Base-by-base conservation (phyloP, 2,329 filamentous ascomycete genomes). In the Lachnellula hyalina region DNA sequence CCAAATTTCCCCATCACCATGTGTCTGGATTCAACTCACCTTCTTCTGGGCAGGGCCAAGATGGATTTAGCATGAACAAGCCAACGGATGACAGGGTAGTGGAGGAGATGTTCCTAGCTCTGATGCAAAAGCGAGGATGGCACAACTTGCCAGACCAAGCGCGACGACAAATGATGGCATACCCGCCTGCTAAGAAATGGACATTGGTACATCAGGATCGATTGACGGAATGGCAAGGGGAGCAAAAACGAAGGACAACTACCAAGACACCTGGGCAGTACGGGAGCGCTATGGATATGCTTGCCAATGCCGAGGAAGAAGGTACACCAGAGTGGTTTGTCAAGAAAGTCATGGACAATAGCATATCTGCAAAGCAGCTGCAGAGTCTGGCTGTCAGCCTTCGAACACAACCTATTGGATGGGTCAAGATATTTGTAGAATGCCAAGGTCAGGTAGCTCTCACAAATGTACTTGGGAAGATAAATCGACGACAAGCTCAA, bases 261-360 rank as follows among this genome's bases (percentile, higher is more conserved):
- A 83, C 86, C 36, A 84, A 86, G 58, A 80, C 78, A 56, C 85
- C 87, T 5, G 85, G 85, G 60, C 84, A 89, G 61, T 88, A 85
- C 62, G 77, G 79, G 83, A 87, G 62, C 54, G 82, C 81, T 70
- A 71, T 83, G 56, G 85, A 88, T 63, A 82, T 93, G 56, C 81
- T 90, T 41, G 83, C 85, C 42, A 85, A 89, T 63, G 90, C 90
- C 7, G 92, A 96, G 68, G 93, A 97, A 70, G 94, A 97, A 72
- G 93, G 92, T 45, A 95, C 90, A 49, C 94, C 94, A 3, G 93
- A 97, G 73, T 99, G 93, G 93, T 99, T 96, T 71, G 93, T 99
- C 51, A 88, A 90, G 69, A 93, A 90, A 70, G 89, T 97, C 57
- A 90, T 97, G 89, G 93, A 97, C 71, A 95, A 96, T 72, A 89